Conservation (phyloP, 2,329 filamentous ascomycete genomes). For the Monilinia fructigena region DNA sequence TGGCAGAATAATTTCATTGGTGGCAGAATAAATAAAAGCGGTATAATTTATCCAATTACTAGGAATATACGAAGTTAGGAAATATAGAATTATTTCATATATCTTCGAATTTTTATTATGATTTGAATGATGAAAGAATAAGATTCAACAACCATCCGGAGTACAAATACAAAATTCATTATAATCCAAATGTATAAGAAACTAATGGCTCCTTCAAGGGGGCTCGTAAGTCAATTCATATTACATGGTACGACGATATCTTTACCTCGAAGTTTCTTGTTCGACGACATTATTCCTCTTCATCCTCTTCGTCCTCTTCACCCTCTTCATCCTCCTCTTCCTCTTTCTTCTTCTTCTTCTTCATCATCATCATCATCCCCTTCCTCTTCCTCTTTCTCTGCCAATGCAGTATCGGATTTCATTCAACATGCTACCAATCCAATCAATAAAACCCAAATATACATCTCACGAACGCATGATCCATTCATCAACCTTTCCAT, state of each 20-base stretch:
- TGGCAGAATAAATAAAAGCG: no score
- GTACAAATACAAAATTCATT: neutral
- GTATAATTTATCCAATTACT: no score
- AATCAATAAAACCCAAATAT: slow-evolving; percentile 61
- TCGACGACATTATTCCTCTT: slow-evolving; percentile 1
- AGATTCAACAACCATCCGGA: no score
- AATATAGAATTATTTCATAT: neutral
- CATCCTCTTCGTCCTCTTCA: neutral
- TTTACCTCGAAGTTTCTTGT: slow-evolving; percentile 5
- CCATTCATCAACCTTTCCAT: slow-evolving; percentile 91
- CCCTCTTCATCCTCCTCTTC: neutral
- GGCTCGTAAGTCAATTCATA: neutral
- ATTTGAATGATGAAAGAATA: neutral
- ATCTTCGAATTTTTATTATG: slow-evolving; percentile 1
- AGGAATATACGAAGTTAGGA: no score
- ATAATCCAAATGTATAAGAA: neutral
- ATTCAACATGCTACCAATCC: slow-evolving; percentile 38
- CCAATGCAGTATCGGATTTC: slow-evolving; percentile 20
- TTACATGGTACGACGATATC: neutral
- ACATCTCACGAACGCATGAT: slow-evolving; percentile 66
- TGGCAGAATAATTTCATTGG: no score
- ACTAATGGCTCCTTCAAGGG: slow-evolving; percentile 15
- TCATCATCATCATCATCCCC: neutral
- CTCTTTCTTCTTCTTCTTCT: neutral
- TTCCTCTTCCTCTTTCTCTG: neutral